These are phyloP conservation scores for Salix udensis DNA, from an alignment of 345 rosid species.

Conservation along the genomic window DNA sequence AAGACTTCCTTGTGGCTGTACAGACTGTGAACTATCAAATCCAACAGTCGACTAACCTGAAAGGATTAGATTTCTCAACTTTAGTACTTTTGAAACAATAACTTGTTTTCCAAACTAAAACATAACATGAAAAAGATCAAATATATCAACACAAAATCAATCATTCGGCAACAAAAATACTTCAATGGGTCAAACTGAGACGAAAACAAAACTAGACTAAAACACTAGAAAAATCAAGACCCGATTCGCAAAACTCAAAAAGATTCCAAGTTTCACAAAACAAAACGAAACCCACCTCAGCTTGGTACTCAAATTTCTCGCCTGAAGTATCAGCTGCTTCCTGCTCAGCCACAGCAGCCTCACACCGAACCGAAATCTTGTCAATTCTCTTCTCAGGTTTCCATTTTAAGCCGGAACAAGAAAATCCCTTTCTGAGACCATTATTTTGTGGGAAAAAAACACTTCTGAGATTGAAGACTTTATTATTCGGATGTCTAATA, in stretches of 20 bases:
- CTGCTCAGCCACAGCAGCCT: slow-evolving; percentile 84
- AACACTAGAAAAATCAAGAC: neutral
- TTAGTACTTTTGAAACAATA: neutral
- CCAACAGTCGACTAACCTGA: slow-evolving; percentile 85
- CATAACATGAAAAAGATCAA: neutral
- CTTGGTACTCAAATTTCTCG: slow-evolving; percentile 96
- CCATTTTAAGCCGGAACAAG: slow-evolving; percentile 54
- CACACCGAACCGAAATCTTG: slow-evolving; percentile 54
- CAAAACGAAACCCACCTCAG: slow-evolving; percentile 64
- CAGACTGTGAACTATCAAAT: slow-evolving; percentile 76
- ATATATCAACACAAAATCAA: neutral
- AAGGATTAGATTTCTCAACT: slow-evolving; percentile 16
- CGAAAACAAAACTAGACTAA: neutral
- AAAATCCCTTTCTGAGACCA: slow-evolving; percentile 39
- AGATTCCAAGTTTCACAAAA: neutral
- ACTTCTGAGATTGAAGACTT: slow-evolving; percentile 35
- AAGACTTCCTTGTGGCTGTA: slow-evolving; percentile 84
- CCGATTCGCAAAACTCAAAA: neutral
- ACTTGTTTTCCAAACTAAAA: neutral
- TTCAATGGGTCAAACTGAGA: neutral
- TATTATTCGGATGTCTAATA: slow-evolving; percentile 23
- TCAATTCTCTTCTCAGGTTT: slow-evolving; percentile 46
- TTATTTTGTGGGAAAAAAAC: slow-evolving; percentile 40
- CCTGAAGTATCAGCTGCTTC: slow-evolving; percentile 70
- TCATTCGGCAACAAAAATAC: neutral